Percentiles rank a stretch among this genome's conserved stretches.
Evolutionary conservation across 495 filamentous ascomycete species (phyloP).

Genomic region (Penicillium riverlandense): DNA sequence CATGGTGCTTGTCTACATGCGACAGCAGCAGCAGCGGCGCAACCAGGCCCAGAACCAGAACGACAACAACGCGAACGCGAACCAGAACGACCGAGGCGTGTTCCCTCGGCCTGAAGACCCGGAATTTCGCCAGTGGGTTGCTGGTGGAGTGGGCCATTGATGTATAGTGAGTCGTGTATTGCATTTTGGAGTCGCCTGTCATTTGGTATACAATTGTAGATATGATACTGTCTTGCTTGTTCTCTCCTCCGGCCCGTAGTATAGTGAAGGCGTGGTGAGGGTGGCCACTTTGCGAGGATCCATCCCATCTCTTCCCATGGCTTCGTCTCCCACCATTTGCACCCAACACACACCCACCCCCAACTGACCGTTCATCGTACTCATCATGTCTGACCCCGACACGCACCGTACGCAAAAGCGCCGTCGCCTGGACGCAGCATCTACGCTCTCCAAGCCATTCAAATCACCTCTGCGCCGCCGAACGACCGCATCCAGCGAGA

Average conservation of each 20-base stretch:
- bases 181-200: conserved; percentile 5
- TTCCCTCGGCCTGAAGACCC: conserved; percentile 69
- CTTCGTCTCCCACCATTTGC: background rate
- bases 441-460: conserved; percentile 57
- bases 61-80: conserved; percentile 19
- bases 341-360: background rate
- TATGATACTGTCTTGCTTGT: no score
- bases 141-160: conserved; percentile 71
- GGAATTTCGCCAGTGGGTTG: conserved; percentile 65
- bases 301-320: background rate
- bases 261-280: no score
- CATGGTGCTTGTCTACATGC: conserved; percentile 72
- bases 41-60: conserved; percentile 38
- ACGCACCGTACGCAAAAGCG: conserved; percentile 36
- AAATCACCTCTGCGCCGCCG: conserved; percentile 50
- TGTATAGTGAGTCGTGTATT: conserved; percentile 11
- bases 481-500: conserved; percentile 13
- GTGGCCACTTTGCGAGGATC: no score
- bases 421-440: conserved; percentile 45
- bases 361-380: background rate
- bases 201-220: background rate
- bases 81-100: conserved; percentile 52
- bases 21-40: conserved; percentile 65
- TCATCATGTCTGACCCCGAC: conserved; percentile 12
- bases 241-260: no score